Evolutionary conservation across 2,329 filamentous ascomycete genomes (phyloP), one percentile per base, ranked within the genome.

Genomic region (Didymella pomorum): DNA sequence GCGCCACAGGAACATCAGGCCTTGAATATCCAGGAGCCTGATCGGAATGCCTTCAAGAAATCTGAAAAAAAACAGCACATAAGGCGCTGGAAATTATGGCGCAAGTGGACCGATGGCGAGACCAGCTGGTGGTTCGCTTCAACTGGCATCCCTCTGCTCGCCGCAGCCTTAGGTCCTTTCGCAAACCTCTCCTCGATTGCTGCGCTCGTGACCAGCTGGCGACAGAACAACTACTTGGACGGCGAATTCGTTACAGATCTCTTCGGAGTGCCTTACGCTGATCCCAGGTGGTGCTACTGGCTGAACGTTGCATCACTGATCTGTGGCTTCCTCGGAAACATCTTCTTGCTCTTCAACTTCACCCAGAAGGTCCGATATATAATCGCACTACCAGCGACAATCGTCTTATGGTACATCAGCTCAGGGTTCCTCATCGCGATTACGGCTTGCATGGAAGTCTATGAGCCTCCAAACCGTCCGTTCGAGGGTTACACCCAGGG

Each of bases 121-220:
- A 54, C 50, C 20, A 50, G 74, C 52, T 78, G 76, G 76, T 78
- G 76, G 76, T 77, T 77, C 59, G 75, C 76, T 0, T 74, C 70
- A 12, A 77, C 75, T 3, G 75, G 67, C 5, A 75, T 77, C 16
- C 76, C 76, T 57, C 86, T 97, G 72, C 84, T 95, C 11, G 92
- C 93, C 2, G 93, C 92, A 31, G 92, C 93, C 0, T 84, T 95
- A 2, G 92, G 92, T 0, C 93, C 93, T 0, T 85, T 96, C 10
- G 93, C 93, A 2, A 96, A 93, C 57, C 88, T 95, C 28, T 90
- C 95, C 77, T 94, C 90, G 56, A 92, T 97, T 58, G 92, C 90
- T 61, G 91, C 93, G 8, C 82, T 97, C n/a, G 91, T 92, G 1
- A 88, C 87, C 26, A 86, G 86, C 21, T 97, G 93, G 93, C 83